Evolutionary conservation across 176 grass and related monocot species (phyloP).

Genomic region (Avena sativa): DNA sequence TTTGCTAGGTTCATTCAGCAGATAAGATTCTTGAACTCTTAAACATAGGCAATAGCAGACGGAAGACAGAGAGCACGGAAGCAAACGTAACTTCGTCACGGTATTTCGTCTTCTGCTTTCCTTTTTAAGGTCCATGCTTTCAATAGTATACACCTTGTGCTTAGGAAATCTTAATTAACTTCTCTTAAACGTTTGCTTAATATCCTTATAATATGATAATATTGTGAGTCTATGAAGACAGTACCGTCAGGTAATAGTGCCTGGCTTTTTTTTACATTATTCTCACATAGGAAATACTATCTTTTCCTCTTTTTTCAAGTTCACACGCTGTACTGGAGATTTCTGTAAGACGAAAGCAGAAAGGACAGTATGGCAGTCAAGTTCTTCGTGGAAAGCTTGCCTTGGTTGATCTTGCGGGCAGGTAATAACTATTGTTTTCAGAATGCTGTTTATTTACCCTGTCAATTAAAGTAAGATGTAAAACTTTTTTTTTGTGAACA

Average conservation of each 20-base stretch:
- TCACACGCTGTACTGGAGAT: constrained; percentile 99
- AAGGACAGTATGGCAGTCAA: constrained; percentile 82
- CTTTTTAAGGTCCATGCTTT: constrained; percentile 7
- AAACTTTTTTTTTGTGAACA: constrained; percentile 48
- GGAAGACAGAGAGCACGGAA: constrained; percentile 98
- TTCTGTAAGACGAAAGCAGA: constrained; percentile 93
- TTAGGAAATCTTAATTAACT: not conserved
- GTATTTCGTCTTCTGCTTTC: constrained; percentile 47
- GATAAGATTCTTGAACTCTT: constrained; percentile 99
- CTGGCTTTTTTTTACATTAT: not conserved
- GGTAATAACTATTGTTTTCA: constrained; percentile 47
- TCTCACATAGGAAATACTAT: constrained; percentile 14
- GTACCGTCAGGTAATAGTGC: not conserved
- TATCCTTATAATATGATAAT: constrained; percentile 21
- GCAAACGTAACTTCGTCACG: constrained; percentile 95
- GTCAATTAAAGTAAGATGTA: constrained; percentile 25
- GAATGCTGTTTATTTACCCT: constrained; percentile 4
- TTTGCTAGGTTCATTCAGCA: constrained; percentile 86
- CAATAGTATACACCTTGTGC: constrained; percentile 1
- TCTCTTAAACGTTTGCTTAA: not conserved
- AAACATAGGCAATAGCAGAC: constrained; percentile 92
- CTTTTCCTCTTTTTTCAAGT: constrained; percentile 50
- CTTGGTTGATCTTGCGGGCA: constrained; percentile 99
- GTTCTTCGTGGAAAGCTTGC: constrained; percentile 98
- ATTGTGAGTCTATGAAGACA: not conserved